Conservation (phyloP, 208 protist species). For the Polymyxa betae region DNA sequence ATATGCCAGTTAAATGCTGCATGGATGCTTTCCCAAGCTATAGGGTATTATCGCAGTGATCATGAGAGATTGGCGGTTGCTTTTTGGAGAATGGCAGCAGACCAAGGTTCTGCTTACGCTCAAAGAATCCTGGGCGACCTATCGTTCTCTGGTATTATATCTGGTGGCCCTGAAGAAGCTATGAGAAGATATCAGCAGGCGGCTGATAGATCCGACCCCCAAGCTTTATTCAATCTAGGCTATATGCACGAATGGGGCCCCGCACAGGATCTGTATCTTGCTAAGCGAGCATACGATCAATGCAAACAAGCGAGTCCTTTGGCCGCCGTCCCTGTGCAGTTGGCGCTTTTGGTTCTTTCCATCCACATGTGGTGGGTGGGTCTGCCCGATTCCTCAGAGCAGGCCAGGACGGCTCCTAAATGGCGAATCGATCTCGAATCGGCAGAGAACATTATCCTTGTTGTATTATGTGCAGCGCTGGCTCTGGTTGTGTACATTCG, state of each 20-base stretch:
- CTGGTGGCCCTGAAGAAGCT: background rate
- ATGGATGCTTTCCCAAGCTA: background rate
- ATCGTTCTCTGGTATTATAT: background rate
- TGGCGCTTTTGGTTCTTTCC: background rate
- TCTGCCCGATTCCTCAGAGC: no score
- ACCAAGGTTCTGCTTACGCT: background rate
- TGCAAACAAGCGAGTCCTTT: background rate
- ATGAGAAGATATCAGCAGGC: background rate
- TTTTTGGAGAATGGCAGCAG: background rate
- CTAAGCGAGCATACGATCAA: conserved; percentile 1
- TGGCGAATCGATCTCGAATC: background rate
- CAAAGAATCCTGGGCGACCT: background rate
- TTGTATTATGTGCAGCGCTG: background rate
- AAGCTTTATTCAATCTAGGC: background rate
- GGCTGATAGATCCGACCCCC: background rate
- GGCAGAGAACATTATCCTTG: background rate
- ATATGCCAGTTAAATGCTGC: background rate
- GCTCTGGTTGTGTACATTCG: background rate
- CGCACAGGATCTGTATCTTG: background rate
- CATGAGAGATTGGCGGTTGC: background rate
- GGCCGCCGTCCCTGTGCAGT: background rate
- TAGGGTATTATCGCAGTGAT: background rate
- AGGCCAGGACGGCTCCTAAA: background rate
- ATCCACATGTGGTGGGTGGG: background rate
- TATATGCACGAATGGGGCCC: background rate